Base-by-base conservation (phyloP, 352 stramenopile species). In the Phytophthora litchii region DNA sequence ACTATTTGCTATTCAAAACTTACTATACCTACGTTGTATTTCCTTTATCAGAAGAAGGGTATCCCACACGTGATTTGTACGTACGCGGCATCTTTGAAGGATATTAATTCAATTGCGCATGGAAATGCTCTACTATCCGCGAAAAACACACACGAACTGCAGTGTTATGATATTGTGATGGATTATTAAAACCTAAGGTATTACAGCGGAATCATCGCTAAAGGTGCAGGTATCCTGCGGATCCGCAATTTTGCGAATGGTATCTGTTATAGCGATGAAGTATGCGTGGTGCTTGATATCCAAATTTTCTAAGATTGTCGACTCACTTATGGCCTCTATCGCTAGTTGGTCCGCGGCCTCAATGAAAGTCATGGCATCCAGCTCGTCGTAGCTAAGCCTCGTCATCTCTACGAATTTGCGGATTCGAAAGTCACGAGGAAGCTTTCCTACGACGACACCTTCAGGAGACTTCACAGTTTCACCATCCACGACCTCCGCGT, bases 321-420 rank as follows among this genome's bases (percentile, higher is more conserved):
- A 42, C 0, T 58, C 21, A 34, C 72, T 51, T 4, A 34, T 11
- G 11, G 56, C 57, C 20, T 66, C 63, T 29, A 60, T 47, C 38
- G 76, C 41, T n/a, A 87, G 58, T 17, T 72, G 47, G 19, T 77
- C 46, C 7, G 72, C 56, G 1, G 80, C 67, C 34, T 85, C 72
- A 2, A 82, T 31, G 40, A 88, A 78, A 13, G 42, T 77, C 63
- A 89, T 71, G 4, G 50, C 66, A 13, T 76, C 53, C 8, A 91
- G 58, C 10, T 77, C 67, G 3, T 59, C 45, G 56, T 79, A 74
- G 21, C 41, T 67, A 4, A 69, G 64, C 23, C 74, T 63, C 5
- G 72, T 83, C 41, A 86, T 71, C 53, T 91, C 81, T 11, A 63
- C 55, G 40, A 91, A 86, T 52, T 89, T 89, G 31, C 67, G 67